These are phyloP conservation scores for Gleditsia sinensis DNA, from an alignment of 306 rosid genomes.

Conservation along the genomic window DNA sequence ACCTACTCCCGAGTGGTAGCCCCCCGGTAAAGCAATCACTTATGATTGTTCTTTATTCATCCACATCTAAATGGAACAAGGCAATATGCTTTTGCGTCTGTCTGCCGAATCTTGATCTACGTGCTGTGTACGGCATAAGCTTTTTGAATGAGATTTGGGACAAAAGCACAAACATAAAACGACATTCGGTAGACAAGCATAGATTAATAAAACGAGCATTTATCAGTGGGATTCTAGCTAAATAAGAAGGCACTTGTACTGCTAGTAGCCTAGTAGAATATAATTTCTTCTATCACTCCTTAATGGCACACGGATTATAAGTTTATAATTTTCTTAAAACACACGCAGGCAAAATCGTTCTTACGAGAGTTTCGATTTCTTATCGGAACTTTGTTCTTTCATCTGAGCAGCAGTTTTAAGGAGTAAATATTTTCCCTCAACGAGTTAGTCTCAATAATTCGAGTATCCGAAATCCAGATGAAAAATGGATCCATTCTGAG, in stretches of 20 bases:
- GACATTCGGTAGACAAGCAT: slow-evolving; percentile 14
- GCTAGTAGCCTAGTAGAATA: not conserved
- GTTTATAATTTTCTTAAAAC: not conserved
- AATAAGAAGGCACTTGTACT: not conserved
- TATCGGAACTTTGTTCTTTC: not conserved
- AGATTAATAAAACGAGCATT: not conserved
- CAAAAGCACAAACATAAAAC: not conserved
- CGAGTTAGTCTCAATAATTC: not conserved
- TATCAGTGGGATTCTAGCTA: not conserved
- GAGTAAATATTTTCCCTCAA: not conserved
- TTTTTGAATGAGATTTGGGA: not conserved
- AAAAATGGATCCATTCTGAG: too few species aligned
- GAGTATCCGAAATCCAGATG: not conserved
- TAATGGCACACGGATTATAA: not conserved
- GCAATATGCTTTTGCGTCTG: not conserved
- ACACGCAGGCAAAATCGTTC: not conserved
- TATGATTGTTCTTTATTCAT: not conserved
- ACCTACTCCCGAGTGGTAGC: not conserved
- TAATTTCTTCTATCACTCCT: not conserved
- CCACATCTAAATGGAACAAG: not conserved
- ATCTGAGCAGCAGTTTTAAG: not conserved
- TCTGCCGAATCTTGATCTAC: slow-evolving; percentile 8
- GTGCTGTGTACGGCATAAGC: slow-evolving; percentile 6
- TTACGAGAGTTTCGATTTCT: not conserved
- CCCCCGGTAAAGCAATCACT: not conserved